These are phyloP conservation scores for Aspergillus affinis DNA, from an alignment of 495 filamentous ascomycete genomes.

Conservation along the genomic window DNA sequence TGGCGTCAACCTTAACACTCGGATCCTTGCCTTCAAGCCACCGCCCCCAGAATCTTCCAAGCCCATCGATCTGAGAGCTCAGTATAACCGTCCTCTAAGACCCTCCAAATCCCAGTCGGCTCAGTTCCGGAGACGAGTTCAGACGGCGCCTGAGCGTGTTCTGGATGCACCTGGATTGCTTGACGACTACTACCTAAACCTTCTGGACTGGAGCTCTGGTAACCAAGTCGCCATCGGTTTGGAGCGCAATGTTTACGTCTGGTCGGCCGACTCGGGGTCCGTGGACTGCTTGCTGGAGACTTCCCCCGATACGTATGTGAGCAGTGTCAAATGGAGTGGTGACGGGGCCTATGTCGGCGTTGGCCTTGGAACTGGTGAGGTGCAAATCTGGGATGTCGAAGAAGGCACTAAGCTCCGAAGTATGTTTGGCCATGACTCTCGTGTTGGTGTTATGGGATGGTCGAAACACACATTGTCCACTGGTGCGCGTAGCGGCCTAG, in stretches of 20 bases:
- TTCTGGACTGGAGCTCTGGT: constrained; percentile 94
- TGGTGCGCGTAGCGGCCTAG: constrained; percentile 88
- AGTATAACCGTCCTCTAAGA: constrained; percentile 96
- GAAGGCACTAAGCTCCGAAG: constrained; percentile 92
- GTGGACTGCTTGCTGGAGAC: constrained; percentile 87
- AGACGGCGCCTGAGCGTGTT: constrained; percentile 93
- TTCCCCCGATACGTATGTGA: constrained; percentile 86
- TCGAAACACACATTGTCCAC: constrained; percentile 96
- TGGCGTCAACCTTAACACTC: constrained; percentile 86
- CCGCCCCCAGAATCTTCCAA: constrained; percentile 94
- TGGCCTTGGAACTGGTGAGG: constrained; percentile 90
- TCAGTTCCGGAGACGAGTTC: constrained; percentile 85
- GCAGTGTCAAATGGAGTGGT: constrained; percentile 97
- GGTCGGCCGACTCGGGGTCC: constrained; percentile 93
- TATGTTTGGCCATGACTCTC: constrained; percentile 96
- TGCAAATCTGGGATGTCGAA: constrained; percentile 99
- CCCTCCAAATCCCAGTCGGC: constrained; percentile 67
- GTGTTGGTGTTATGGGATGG: constrained; percentile 98
- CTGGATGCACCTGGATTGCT: constrained; percentile 95
- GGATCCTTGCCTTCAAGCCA: constrained; percentile 98
- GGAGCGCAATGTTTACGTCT: constrained; percentile 95
- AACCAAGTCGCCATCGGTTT: constrained; percentile 98
- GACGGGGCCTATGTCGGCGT: constrained; percentile 97
- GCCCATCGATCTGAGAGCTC: constrained; percentile 93
- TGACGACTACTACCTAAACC: constrained; percentile 98